phyloP scores from a whole-genome alignment of 345 rosid genomes.

The Geranium rotundifolium region DNA sequence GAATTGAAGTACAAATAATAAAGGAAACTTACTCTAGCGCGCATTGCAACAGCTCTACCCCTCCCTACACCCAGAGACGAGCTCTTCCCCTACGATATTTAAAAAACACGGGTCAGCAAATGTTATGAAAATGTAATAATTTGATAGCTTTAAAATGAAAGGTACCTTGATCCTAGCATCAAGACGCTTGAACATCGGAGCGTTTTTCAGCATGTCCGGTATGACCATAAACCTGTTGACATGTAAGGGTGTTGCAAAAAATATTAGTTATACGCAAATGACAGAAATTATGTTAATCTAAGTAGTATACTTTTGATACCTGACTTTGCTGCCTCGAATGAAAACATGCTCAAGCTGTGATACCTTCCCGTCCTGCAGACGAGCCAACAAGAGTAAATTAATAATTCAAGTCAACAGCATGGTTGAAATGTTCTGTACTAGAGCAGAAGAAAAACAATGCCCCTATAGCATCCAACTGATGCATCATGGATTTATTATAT shows the following conservation, averaged over 20 bases:
- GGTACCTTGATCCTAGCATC: constrained; percentile 75
- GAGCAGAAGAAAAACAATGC: no score
- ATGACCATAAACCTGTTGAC: constrained; percentile 86
- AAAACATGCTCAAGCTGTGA: constrained; percentile 28
- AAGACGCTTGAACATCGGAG: constrained; percentile 93
- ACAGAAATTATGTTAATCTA: no score
- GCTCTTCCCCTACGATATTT: constrained; percentile 68
- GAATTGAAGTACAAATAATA: not conserved
- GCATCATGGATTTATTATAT: no score
- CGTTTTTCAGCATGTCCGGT: constrained; percentile 96
- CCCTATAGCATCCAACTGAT: no score
- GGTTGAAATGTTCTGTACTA: not conserved
- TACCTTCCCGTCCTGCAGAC: constrained; percentile 74
- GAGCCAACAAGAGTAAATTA: not conserved
- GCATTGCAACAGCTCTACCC: constrained; percentile 86
- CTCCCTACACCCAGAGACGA: constrained; percentile 83
- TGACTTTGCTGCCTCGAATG: constrained; percentile 93
- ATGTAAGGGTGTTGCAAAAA: no score
- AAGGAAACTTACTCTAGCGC: constrained; percentile 58
- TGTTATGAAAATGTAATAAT: not conserved
- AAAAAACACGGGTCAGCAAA: constrained; percentile 3
- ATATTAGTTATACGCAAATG: no score
- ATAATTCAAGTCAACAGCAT: not conserved
- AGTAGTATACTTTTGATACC: constrained; percentile 24
- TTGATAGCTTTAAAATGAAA: constrained; percentile 6